Conservation (phyloP, 208 protist species). For the Leishmania turanica region DNA sequence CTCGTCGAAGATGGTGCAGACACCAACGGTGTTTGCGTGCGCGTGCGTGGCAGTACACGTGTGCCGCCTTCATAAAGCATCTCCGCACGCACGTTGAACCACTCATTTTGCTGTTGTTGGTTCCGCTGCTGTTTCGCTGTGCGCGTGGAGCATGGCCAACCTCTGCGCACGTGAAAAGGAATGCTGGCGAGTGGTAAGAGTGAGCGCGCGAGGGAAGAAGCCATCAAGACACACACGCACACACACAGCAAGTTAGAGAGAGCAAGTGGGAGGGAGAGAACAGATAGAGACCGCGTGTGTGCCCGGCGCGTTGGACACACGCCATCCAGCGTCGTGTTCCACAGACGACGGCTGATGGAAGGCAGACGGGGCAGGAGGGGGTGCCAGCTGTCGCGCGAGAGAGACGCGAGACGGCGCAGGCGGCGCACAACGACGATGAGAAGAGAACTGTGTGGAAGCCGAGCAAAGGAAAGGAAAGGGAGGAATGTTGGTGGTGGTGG, state of each 20-base stretch:
- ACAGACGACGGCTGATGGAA: neutral
- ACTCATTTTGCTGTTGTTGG: neutral
- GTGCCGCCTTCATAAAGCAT: neutral
- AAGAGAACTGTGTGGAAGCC: neutral
- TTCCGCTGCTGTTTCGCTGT: neutral
- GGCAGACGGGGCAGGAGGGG: neutral
- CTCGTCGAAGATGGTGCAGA: neutral
- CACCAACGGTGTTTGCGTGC: neutral
- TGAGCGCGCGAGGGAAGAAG: neutral
- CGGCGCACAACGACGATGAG: neutral
- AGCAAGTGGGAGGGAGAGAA: neutral
- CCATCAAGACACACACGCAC: neutral
- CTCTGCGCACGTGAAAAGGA: neutral
- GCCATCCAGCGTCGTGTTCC: neutral
- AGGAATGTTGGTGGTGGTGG: neutral
- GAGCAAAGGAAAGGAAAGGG: neutral
- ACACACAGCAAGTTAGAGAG: neutral
- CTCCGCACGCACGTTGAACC: neutral
- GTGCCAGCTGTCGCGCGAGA: neutral
- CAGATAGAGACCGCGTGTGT: neutral
- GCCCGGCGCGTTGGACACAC: neutral
- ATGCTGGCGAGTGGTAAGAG: neutral
- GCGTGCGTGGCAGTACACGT: neutral
- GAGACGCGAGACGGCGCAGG: neutral
- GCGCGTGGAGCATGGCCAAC: neutral